Base-by-base conservation (phyloP, 2,329 filamentous ascomycete species). In the Teratosphaeria viscida region DNA sequence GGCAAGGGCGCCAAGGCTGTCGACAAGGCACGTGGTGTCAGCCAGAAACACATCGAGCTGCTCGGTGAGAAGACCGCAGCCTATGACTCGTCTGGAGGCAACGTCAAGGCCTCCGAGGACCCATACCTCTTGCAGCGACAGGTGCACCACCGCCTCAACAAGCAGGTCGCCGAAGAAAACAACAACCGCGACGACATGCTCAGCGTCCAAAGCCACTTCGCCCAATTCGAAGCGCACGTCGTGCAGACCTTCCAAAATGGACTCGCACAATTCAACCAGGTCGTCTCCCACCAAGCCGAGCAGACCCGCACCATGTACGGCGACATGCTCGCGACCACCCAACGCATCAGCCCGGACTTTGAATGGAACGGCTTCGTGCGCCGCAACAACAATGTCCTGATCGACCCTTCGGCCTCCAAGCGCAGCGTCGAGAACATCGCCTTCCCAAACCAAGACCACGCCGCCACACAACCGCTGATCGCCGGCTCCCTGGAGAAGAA, bases 21-120 rank as follows among this genome's bases (percentile, higher is more conserved):
- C 26, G 90, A 96, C 63, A 96, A 95, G 78, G 86, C 90, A 8
- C 88, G 92, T 62, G 85, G 85, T 67, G 79, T 77, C 6, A 96
- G 92, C 0, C 92, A 99, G 78, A 96, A 95, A 79, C 90, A 96
- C 67, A 95, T 99, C 63, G 92, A 99, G 77, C 82, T 95, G 27
- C 85, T 99, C 1, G 92, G 90, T 47, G 88, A 94, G 76, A 85
- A 95, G 68, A 85, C 90, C 0, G 90, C 92, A 10, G 77, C 83
- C 2, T 95, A 86, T 68, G 90, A 95, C 66, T 87, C 90, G 1
- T 81, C 83, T 2, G 86, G 87, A 47, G 88, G 85, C 61, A 88
- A 84, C 70, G 77, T 92, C 67, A 82, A 83, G 52, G 83, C 89
- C 1, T 71, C 77, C 12, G 85, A 96, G 37, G 94, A 99, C 72